phyloP scores from a whole-genome alignment of 2,329 filamentous ascomycete genomes.

The Botryotinia globosa region DNA sequence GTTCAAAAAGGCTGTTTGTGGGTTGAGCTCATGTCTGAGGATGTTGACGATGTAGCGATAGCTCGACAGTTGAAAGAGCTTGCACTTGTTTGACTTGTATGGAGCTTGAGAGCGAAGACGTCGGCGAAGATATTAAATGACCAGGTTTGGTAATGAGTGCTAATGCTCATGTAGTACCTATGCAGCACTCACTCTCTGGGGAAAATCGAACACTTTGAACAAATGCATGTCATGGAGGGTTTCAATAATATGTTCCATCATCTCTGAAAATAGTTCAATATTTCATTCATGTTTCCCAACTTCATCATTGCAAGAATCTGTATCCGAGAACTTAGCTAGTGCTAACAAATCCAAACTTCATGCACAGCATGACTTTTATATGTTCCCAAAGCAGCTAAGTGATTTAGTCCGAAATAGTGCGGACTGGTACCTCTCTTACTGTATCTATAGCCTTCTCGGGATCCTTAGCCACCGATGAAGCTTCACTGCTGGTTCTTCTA shows the following conservation, averaged over 20 bases:
- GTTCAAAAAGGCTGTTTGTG: not conserved
- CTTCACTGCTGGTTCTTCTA: constrained; percentile 1
- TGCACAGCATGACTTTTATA: not conserved
- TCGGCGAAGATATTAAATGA: not conserved
- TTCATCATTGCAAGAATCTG: not conserved
- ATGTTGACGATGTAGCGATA: not conserved
- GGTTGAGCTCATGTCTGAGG: not conserved
- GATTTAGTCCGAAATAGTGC: constrained; percentile 22
- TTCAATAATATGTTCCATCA: not conserved
- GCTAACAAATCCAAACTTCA: not conserved
- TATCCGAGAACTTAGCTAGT: not conserved
- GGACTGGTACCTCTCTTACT: constrained; percentile 17
- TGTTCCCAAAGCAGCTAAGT: not conserved
- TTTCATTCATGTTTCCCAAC: not conserved
- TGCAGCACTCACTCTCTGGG: not conserved
- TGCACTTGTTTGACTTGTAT: not conserved
- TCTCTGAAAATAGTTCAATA: not conserved
- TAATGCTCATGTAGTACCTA: not conserved
- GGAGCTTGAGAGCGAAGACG: not conserved
- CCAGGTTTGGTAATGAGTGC: not conserved
- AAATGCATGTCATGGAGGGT: not conserved
- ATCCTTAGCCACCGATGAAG: constrained; percentile 13
- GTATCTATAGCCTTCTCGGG: constrained; percentile 14
- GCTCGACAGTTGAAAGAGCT: not conserved
- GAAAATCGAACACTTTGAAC: not conserved